Evolutionary conservation across 805 yeast genomes (phyloP), one percentile per base, ranked within the genome.

Genomic region (Candida ficus): DNA sequence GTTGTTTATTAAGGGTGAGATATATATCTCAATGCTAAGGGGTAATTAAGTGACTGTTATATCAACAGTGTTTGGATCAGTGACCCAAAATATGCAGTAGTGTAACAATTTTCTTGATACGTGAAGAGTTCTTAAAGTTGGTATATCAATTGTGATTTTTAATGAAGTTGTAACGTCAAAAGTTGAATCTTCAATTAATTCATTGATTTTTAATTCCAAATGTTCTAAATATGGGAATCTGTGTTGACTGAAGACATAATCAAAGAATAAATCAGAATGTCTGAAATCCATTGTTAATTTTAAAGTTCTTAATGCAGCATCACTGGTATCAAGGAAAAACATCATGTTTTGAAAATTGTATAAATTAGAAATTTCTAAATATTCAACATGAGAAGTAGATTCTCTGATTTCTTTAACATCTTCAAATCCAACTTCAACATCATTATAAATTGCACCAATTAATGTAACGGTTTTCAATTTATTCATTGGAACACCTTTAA

Each of bases 311-410:
- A 39, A 16, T 3, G 16, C 12, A 4, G 7, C 4, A n/a, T 17
- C 11, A 6, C 13, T 14, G 13, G 18, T 22, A 18, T 31, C 29
- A 8, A n/a, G 6, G 7, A 25, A 25, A 14, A 38, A 22, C 2
- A 28, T 7, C 32, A 27, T 8, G 17, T 32, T 27, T 13, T 38
- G 41, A 14, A 38, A 20, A 32, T 33, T 33, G 19, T 26, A 38
- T 12, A 38, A 9, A 21, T 32, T 28, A 12, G 35, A 33, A 20
- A 38, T 11, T 16, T 23, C 32, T 5, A 27, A 5, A 16, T 19
- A 8, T 21, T 19, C 26, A 4, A 38, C 3, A 23, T 20, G 1
- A 5, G 7, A 19, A 3, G 21, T 16, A 2, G 7, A 13, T 5
- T 20, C 21, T 18, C 3, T 11, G 4, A 14, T 18, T 14, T 26